Evolutionary conservation across 306 rosid genomes (phyloP).

Genomic region (Psophocarpus tetragonolobus): DNA sequence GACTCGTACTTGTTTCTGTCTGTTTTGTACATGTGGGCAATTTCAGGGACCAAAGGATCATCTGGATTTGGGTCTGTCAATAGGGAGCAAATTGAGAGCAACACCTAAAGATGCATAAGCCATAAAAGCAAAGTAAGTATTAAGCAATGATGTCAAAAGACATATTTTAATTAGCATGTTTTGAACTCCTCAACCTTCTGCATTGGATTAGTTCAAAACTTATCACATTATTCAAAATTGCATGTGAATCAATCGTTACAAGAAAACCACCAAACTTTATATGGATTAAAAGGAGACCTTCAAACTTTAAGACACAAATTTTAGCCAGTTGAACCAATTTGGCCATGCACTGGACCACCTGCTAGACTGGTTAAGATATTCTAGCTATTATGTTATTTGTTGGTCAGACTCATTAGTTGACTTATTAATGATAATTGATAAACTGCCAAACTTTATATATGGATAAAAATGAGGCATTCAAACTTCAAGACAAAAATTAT

Average conservation of each 20-base stretch:
- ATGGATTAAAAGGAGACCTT: not conserved
- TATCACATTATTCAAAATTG: not conserved
- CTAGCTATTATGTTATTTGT: not conserved
- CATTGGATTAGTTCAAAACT: not conserved
- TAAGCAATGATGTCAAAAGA: not conserved
- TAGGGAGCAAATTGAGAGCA: conserved; percentile 78
- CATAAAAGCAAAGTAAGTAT: not conserved
- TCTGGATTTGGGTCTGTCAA: conserved; percentile 77
- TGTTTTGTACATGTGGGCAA: conserved; percentile 87
- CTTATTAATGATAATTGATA: too few relatives aligned
- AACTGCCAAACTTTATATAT: not conserved
- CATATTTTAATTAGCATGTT: not conserved
- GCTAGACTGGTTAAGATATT: not conserved
- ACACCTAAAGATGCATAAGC: conserved; percentile 41
- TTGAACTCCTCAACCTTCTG: not conserved
- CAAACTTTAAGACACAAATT: not conserved
- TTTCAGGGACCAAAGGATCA: conserved; percentile 77
- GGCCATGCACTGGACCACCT: not conserved
- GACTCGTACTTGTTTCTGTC: conserved; percentile 74
- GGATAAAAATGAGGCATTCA: not conserved
- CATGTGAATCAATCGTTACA: not conserved
- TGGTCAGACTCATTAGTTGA: not conserved
- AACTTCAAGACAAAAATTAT: not conserved
- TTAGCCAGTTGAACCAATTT: not conserved
- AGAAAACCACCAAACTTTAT: not conserved